phyloP scores from a whole-genome alignment of 176 grass and related monocot species.

The Tillandsia fasciculata region DNA sequence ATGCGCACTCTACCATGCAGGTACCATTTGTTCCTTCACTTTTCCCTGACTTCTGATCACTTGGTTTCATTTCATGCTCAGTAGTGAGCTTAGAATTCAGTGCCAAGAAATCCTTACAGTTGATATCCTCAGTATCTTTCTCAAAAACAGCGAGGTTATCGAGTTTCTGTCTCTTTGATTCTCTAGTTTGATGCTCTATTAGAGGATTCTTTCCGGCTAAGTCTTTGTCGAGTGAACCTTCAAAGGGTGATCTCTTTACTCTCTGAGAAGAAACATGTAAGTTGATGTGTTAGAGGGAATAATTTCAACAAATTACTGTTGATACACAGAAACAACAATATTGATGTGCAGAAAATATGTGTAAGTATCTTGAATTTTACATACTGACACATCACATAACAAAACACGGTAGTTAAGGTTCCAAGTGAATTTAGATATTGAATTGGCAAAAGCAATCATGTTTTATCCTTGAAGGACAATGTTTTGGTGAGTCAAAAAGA shows the following conservation, averaged over 20 bases:
- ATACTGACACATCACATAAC: not conserved
- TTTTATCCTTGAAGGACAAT: not conserved
- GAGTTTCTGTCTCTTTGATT: slow-evolving; percentile 61
- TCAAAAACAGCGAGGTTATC: slow-evolving; percentile 3
- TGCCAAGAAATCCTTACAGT: not conserved
- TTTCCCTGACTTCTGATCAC: slow-evolving; percentile 16
- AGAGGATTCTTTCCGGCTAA: not conserved
- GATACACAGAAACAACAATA: too few relatives aligned
- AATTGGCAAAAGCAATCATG: not conserved
- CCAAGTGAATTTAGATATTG: not conserved
- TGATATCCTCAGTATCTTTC: not conserved
- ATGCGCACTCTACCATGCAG: slow-evolving; percentile 42
- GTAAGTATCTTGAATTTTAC: not conserved
- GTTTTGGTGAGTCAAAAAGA: not conserved
- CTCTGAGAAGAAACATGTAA: slow-evolving; percentile 26
- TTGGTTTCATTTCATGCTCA: not conserved
- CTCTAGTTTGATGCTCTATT: slow-evolving; percentile 27
- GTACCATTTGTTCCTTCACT: slow-evolving; percentile 15
- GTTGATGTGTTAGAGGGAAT: not conserved
- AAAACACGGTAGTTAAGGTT: not conserved
- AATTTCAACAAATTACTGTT: too few relatives aligned
- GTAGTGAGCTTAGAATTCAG: not conserved
- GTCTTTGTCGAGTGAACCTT: slow-evolving; percentile 31
- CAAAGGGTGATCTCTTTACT: slow-evolving; percentile 31
- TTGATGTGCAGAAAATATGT: too few relatives aligned